A percentile compares a stretch with the other conserved stretches of the same genome.
phyloP scores from a whole-genome alignment of 2,329 filamentous ascomycete genomes.

The Diaporthe helianthi region DNA sequence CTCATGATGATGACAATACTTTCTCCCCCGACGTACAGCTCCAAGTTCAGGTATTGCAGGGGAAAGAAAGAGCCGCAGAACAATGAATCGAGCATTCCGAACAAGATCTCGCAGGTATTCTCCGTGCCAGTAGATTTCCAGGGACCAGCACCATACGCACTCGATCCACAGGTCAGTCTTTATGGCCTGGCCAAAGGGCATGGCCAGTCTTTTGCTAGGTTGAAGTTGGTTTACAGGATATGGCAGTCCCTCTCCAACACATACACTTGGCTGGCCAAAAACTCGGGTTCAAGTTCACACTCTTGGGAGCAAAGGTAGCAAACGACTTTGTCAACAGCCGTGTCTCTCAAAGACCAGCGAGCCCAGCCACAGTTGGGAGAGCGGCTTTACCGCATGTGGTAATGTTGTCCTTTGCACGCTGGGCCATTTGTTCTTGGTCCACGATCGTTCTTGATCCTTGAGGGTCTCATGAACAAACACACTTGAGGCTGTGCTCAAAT shows the following conservation, averaged over 20 bases:
- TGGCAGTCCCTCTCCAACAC: constrained; percentile 35
- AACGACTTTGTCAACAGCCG: constrained; percentile 40
- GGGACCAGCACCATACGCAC: not conserved
- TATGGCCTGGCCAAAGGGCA: not conserved
- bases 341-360: too few relatives aligned
- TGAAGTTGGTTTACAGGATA: not conserved
- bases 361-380: too few relatives aligned
- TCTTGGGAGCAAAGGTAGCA: constrained; percentile 40
- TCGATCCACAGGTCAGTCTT: not conserved
- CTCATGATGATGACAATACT: not conserved
- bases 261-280: constrained; percentile 39
- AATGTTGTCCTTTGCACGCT: too few relatives aligned
- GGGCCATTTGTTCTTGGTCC: too few relatives aligned
- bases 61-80: not conserved
- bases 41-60: not conserved
- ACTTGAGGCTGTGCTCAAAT: too few relatives aligned
- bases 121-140: constrained; percentile 30
- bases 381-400: too few relatives aligned
- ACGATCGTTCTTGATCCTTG: too few relatives aligned
- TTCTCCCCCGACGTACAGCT: not conserved
- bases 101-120: constrained; percentile 42
- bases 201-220: not conserved
- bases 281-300: constrained; percentile 38
- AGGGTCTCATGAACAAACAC: too few relatives aligned
- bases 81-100: constrained; percentile 29